phyloP scores from a whole-genome alignment of 2,329 filamentous ascomycete species.

The Colletotrichum camelliae region DNA sequence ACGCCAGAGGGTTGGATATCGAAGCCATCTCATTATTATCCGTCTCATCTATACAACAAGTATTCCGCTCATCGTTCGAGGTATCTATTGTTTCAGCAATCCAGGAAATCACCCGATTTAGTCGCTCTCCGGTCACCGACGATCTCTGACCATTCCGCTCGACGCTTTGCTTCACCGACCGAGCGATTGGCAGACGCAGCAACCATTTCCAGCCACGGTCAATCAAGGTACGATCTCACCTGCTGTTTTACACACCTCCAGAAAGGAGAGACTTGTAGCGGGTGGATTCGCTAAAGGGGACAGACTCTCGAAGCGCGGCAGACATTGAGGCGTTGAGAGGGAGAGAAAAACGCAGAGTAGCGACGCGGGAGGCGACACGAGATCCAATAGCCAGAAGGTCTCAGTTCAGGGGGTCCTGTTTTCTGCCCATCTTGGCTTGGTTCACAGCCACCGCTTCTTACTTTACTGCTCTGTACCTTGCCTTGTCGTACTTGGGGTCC shows the following conservation, averaged over 20 bases:
- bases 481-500: constrained; percentile 14
- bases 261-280: background rate
- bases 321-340: background rate
- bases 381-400: constrained; percentile 11
- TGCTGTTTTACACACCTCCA: background rate
- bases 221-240: background rate
- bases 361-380: constrained; percentile 5
- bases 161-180: background rate
- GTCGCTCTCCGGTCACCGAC: background rate
- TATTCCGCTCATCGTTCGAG: background rate
- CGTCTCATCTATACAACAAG: background rate
- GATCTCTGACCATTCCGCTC: constrained; percentile 2
- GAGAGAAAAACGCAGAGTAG: background rate
- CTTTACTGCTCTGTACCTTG: constrained; percentile 11
- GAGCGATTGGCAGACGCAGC: background rate
- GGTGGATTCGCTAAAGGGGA: constrained; percentile 5
- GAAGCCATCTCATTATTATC: background rate
- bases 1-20: background rate
- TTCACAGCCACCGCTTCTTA: constrained; percentile 2
- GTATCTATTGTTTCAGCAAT: background rate
- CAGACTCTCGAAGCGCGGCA: background rate
- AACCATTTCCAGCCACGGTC: background rate
- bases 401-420: constrained; percentile 16
- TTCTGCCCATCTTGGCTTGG: constrained; percentile 13
- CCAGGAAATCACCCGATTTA: background rate